Evolutionary conservation across 1,284 basidiomycete genomes (phyloP).

Genomic region (Pulchroboletus neoregius): DNA sequence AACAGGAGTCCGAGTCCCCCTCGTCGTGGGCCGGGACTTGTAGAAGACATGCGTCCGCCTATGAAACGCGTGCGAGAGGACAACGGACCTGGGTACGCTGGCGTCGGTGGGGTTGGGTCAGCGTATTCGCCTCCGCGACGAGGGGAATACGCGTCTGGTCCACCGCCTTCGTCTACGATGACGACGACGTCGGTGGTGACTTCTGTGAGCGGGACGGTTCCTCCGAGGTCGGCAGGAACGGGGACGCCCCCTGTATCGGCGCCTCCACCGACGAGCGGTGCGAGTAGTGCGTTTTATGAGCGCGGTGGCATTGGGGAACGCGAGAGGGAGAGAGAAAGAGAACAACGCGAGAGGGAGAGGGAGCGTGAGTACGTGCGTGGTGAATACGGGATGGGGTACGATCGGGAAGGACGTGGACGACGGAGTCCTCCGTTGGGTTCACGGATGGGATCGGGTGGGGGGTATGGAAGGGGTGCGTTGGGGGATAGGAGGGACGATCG

Average conservation of each 20-base stretch:
- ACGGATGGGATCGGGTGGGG: constrained; percentile 12
- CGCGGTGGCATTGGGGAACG: no score
- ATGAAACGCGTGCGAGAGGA: constrained; percentile 37
- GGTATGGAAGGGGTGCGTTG: constrained; percentile 14
- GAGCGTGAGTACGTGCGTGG: constrained; percentile 18
- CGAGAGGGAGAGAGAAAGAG: no score
- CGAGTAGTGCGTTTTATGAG: constrained; percentile 26
- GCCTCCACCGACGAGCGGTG: constrained; percentile 15
- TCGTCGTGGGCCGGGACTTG: constrained; percentile 18
- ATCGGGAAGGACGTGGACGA: constrained; percentile 23
- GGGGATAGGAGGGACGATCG: constrained; percentile 24
- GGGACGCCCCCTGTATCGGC: constrained; percentile 20
- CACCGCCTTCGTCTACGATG: constrained; percentile 16
- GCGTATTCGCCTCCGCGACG: no score
- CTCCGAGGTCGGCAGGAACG: constrained; percentile 18
- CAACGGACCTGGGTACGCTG: constrained; percentile 19
- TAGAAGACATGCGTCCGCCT: constrained; percentile 38
- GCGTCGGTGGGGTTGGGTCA: no score
- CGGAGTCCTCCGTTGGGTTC: no score
- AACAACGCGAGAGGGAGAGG: constrained; percentile 7
- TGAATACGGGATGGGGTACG: constrained; percentile 24
- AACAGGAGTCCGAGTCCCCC: constrained; percentile 38
- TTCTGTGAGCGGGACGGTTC: constrained; percentile 12
- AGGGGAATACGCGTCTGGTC: constrained; percentile 19
- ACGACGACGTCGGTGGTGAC: constrained; percentile 7